phyloP scores from a whole-genome alignment of 2,329 filamentous ascomycete species.

The Exophiala alcalophila region DNA sequence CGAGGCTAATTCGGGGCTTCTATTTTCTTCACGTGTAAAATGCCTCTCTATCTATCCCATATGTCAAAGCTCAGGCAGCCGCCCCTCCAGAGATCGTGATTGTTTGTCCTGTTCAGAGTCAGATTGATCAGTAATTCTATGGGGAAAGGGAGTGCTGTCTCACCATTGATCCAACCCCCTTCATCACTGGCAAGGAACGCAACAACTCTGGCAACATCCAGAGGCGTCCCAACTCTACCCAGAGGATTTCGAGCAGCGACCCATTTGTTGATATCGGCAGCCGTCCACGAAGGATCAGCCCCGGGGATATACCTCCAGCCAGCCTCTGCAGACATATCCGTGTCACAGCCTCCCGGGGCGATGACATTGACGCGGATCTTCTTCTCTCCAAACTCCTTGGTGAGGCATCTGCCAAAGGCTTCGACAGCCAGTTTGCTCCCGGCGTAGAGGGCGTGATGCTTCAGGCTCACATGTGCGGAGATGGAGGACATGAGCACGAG shows the following conservation, averaged over 20 bases:
- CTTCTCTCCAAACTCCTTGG: constrained; percentile 65
- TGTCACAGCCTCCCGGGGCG: constrained; percentile 69
- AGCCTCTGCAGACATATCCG: constrained; percentile 71
- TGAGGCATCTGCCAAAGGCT: constrained; percentile 67
- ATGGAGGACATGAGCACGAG: constrained; percentile 59
- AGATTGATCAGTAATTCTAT: neutral
- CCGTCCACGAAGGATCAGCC: constrained; percentile 59
- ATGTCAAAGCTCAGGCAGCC: neutral
- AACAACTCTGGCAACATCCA: constrained; percentile 58
- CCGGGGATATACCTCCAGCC: constrained; percentile 64
- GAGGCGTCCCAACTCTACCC: constrained; percentile 55
- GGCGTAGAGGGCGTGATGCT: constrained; percentile 67
- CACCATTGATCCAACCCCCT: constrained; percentile 63
- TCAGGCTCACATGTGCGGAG: constrained; percentile 61
- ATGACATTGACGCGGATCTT: constrained; percentile 70
- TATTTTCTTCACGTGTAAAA: no score
- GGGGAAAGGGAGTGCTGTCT: constrained; percentile 28
- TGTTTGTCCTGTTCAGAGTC: neutral
- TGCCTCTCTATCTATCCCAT: no score
- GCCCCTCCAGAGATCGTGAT: constrained; percentile 1
- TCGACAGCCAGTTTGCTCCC: constrained; percentile 69
- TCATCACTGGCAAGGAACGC: constrained; percentile 55
- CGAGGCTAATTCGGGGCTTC: no score
- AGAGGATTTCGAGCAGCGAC: constrained; percentile 57
- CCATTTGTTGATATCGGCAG: constrained; percentile 50